These are phyloP conservation scores for Skeletonema potamos DNA, from an alignment of 108 stramenopile genomes.

Conservation along the genomic window DNA sequence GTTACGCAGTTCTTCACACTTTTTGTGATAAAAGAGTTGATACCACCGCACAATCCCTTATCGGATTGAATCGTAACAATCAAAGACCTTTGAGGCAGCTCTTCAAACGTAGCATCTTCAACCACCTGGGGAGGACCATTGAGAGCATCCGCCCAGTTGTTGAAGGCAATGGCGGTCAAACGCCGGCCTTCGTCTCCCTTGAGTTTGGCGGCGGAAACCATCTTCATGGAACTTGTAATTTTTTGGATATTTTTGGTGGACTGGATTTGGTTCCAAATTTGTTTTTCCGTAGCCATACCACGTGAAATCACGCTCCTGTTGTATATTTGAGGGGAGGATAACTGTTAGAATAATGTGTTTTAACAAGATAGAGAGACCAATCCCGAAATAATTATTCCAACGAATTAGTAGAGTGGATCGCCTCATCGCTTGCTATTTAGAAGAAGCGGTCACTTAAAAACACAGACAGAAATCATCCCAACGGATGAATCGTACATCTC, in stretches of 20 bases:
- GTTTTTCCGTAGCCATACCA: constrained; percentile 93
- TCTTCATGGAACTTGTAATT: constrained; percentile 99
- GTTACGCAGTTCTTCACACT: constrained; percentile 58
- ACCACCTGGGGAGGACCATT: constrained; percentile 50
- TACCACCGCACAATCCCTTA: constrained; percentile 99
- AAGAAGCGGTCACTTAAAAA: neutral
- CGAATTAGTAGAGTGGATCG: neutral
- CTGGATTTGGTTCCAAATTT: constrained; percentile 93
- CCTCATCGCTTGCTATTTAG: too few species aligned
- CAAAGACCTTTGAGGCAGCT: constrained; percentile 86
- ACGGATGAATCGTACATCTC: neutral
- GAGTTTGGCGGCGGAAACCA: constrained; percentile 99
- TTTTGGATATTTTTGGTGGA: constrained; percentile 99
- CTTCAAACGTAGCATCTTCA: constrained; percentile 76
- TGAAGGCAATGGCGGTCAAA: constrained; percentile 73
- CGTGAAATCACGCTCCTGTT: constrained; percentile 50
- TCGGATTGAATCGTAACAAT: constrained; percentile 95
- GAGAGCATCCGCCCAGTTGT: constrained; percentile 73
- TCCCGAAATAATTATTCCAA: neutral
- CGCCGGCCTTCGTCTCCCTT: constrained; percentile 95
- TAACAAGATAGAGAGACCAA: neutral
- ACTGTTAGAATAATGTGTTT: neutral
- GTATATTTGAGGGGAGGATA: neutral
- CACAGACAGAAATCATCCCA: neutral
- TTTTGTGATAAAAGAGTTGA: constrained; percentile 96